A percentile compares a stretch with the other conserved stretches of the same genome.
Conservation (phyloP, 352 stramenopile genomes). For the Blastocystis sp. region DNA sequence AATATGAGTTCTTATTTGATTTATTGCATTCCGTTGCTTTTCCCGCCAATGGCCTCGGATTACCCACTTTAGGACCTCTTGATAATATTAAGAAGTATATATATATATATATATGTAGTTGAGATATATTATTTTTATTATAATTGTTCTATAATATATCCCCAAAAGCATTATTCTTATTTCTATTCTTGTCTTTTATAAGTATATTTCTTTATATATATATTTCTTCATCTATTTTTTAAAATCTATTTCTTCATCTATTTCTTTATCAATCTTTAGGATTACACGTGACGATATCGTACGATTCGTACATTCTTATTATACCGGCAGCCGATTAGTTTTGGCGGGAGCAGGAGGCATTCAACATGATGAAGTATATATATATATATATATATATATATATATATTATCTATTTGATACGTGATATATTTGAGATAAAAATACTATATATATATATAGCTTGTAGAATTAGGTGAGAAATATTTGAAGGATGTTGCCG, state of each 20-base stretch:
- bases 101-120: conserved; percentile 45
- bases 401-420: too few species aligned
- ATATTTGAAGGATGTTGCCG: conserved; percentile 76
- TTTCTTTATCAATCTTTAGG: too few species aligned
- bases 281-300: conserved; percentile 75
- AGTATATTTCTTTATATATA: too few species aligned
- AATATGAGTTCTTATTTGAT: conserved; percentile 83
- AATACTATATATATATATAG: conserved; percentile 42
- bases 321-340: conserved; percentile 94
- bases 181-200: too few species aligned
- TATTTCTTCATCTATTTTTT: too few species aligned
- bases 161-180: too few species aligned
- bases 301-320: conserved; percentile 96
- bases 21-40: conserved; percentile 94
- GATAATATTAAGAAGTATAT: conserved; percentile 67
- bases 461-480: conserved; percentile 84
- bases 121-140: too few species aligned
- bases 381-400: neutral
- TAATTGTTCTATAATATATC: too few species aligned
- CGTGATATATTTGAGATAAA: neutral
- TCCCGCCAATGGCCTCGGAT: conserved; percentile 78
- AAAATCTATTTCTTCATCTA: too few species aligned
- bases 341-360: conserved; percentile 86
- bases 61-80: conserved; percentile 92
- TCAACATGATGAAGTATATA: conserved; percentile 65